Evolutionary conservation across 176 grass and related monocot species (phyloP), one percentile per base, ranked within the genome.

Genomic region (Dendrocalamus sinicus): DNA sequence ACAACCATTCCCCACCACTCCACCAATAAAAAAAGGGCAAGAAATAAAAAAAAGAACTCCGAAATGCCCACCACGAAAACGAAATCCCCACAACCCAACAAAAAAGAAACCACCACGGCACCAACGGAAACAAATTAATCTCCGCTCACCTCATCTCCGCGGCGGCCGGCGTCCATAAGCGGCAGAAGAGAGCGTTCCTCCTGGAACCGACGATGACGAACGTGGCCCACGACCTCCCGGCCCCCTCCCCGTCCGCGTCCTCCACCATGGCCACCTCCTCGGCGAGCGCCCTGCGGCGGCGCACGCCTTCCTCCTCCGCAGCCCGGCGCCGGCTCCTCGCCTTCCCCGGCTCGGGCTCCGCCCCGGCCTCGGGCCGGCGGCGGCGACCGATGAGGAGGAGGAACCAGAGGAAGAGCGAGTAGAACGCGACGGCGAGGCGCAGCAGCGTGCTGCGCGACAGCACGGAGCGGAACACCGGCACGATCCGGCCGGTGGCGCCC

Each of bases 401-500:
- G 32, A 99, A 82, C 96, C 96, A 95, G 72, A 92, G 84, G 88
- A 92, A 70, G 84, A 96, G 76, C 63, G 96, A 71, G 30, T 84
- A 90, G 35, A 98, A 81, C 85, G 94, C 91, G 19, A 96, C 91
- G 75, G 94, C 81, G 57, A 91, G 30, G 30, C 96, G 93, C 35
- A 94, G 73, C 58, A 98, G 75, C 73, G 92, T 81, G 44, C 78
- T 81, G 19, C 78, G 91, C 63, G 96, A 96, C 14, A 89, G 84
- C 35, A 99, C 81, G 45, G 93, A 92, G 24, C 88, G 92, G 77
- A 95, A 88, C 7, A 99, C 90, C 39, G 93, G 93, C 72, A 96
- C 92, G 89, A 99, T 96, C 73, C 96, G 86, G 44, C 92, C 72
- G 84, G 91, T 99, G 30, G 96, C 96, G 40, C 96, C 96, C 72